Evolutionary conservation across 139 green algal species (phyloP).

Genomic region (Dunaliella sp.): DNA sequence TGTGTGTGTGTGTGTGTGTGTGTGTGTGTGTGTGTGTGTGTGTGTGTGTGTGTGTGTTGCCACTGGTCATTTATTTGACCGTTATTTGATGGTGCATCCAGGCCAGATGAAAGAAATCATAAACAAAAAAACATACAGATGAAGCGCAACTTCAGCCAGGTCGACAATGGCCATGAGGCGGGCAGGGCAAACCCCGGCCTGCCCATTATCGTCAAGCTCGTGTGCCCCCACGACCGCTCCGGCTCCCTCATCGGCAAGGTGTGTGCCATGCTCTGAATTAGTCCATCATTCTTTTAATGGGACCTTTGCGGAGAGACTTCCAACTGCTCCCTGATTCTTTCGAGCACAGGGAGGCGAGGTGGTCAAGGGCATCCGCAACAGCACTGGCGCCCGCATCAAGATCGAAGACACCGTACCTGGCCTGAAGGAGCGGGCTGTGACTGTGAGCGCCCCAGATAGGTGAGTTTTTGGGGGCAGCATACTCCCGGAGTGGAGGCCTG

Average conservation of each 20-base stretch:
- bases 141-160: background rate
- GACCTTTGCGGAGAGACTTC: too few species aligned
- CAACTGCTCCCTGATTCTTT: too few species aligned
- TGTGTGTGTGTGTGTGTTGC: too few species aligned
- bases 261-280: background rate
- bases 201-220: slow-evolving; percentile 1
- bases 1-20: too few species aligned
- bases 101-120: background rate
- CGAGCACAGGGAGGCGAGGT: slow-evolving; percentile 29
- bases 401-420: slow-evolving; percentile 17
- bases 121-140: background rate
- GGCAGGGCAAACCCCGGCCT: background rate
- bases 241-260: slow-evolving; percentile 28
- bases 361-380: slow-evolving; percentile 16
- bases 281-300: background rate
- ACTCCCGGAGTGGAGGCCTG: too few species aligned
- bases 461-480: too few species aligned
- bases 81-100: background rate
- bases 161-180: background rate
- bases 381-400: slow-evolving; percentile 21
- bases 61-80: too few species aligned
- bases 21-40: too few species aligned
- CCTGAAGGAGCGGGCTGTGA: slow-evolving; percentile 11
- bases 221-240: slow-evolving; percentile 3
- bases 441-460: slow-evolving; percentile 14